Conservation (phyloP, 768 basidiomycete species). For the Pholiota molesta region DNA sequence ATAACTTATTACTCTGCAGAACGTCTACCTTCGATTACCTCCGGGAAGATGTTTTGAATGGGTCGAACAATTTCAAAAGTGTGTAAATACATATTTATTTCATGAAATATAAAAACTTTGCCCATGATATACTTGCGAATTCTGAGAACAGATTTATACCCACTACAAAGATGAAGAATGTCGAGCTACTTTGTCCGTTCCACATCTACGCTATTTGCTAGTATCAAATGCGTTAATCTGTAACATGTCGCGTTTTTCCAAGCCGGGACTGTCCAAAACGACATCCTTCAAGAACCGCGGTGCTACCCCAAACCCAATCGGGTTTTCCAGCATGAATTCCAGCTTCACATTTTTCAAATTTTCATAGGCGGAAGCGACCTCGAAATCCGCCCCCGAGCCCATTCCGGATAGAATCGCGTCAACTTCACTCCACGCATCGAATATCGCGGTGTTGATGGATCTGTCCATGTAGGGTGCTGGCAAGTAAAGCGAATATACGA, state of each 20-base stretch:
- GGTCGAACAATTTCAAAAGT: conserved; percentile 33
- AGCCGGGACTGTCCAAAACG: conserved; percentile 28
- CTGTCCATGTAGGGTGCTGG: conserved; percentile 34
- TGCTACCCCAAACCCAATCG: conserved; percentile 31
- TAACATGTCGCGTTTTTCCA: conserved; percentile 24
- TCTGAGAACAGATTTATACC: not conserved
- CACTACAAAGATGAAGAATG: not conserved
- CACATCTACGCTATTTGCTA: conserved; percentile 16
- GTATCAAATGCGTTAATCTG: conserved; percentile 31
- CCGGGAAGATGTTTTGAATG: conserved; percentile 54
- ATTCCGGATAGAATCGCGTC: conserved; percentile 26
- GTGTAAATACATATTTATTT: not conserved
- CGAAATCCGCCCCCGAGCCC: conserved; percentile 3
- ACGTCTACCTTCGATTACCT: conserved; percentile 48
- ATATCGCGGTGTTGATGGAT: conserved; percentile 27
- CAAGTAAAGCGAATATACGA: conserved; percentile 30
- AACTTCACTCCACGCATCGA: conserved; percentile 28
- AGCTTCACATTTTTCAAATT: conserved; percentile 27
- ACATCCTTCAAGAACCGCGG: conserved; percentile 33
- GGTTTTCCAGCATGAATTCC: conserved; percentile 33
- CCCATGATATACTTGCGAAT: not conserved
- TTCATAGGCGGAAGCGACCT: conserved; percentile 19
- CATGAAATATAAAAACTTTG: not conserved
- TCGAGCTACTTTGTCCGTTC: not conserved
- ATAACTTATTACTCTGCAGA: conserved; percentile 50